These are phyloP conservation scores for Ogataea henricii DNA, from an alignment of 805 yeast genomes.

Conservation along the genomic window DNA sequence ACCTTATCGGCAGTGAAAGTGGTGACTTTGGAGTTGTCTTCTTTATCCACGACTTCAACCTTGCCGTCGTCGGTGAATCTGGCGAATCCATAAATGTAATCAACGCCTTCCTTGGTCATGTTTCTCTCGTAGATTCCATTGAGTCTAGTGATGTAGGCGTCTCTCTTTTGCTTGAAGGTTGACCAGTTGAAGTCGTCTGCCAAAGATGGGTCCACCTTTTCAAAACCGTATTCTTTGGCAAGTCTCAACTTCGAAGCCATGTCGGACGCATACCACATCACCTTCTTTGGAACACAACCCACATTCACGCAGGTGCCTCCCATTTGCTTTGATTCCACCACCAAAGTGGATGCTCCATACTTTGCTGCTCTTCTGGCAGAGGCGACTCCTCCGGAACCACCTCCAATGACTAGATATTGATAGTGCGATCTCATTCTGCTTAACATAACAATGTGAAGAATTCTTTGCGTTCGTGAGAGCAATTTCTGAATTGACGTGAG, in stretches of 20 bases:
- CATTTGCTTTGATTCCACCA: conserved; percentile 78
- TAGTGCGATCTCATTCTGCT: conserved; percentile 54
- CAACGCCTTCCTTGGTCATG: conserved; percentile 85
- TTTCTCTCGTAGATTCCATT: conserved; percentile 94
- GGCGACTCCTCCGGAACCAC: conserved; percentile 99
- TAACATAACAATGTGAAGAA: conserved; percentile 21
- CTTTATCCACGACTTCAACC: conserved; percentile 75
- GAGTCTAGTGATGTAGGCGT: conserved; percentile 82
- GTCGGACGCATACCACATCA: conserved; percentile 98
- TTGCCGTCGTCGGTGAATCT: conserved; percentile 67
- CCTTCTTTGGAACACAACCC: conserved; percentile 98
- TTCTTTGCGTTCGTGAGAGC: neutral
- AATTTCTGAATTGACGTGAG: too few species aligned
- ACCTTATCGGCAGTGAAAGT: conserved; percentile 78
- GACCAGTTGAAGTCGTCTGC: conserved; percentile 79
- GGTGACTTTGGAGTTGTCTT: conserved; percentile 50
- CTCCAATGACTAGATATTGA: conserved; percentile 95
- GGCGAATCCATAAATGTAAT: conserved; percentile 84
- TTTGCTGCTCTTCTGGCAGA: conserved; percentile 95
- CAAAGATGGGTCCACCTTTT: conserved; percentile 52
- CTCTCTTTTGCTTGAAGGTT: conserved; percentile 80
- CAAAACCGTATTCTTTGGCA: conserved; percentile 83
- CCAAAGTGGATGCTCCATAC: conserved; percentile 84
- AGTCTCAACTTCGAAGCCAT: conserved; percentile 73
- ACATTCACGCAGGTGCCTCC: conserved; percentile 99